Evolutionary conservation across 2,329 filamentous ascomycete species (phyloP), one percentile per base, ranked within the genome.

Genomic region (Sarocladium oryzae): DNA sequence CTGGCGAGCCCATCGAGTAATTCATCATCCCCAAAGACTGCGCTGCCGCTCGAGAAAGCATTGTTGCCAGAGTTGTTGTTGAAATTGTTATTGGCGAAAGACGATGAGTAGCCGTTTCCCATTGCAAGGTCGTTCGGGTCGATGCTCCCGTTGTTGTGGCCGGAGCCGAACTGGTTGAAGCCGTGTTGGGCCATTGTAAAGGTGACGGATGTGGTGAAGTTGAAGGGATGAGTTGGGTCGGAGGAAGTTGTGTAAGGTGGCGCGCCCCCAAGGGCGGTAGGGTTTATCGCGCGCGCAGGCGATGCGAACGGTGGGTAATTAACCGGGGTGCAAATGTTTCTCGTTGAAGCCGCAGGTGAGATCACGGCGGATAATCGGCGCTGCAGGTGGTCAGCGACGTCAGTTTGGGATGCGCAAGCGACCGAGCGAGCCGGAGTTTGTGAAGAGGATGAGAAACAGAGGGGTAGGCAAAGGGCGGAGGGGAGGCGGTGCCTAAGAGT

Each of bases 51-150:
- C 41, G 86, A 85, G 71, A 90, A 96, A 65, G 81, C 85, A 53
- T 82, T 84, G 63, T 79, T 85, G 61, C 68, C 74, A 21, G 71
- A 71, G 56, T 71, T 71, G n/a, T 35, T 32, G 66, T 85, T 83
- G 60, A 77, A 77, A 52, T 79, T 78, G 50, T 60, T 75, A 43
- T 59, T 63, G 52, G 80, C 77, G 33, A 78, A 75, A 20, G 79
- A 81, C 10, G 78, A 75, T 18, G 79, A 81, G 33, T 36, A 36
- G 46, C 30, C 46, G 37, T 49, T 49, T 6, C 46, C 66, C 82
- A 92, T 88, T 59, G 82, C 82, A 54, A 96, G 78, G 56, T 93
- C 89, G 55, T 88, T 92, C 10, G 92, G 92, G 63, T 96, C 88
- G 62, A 96, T 85, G 62, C 79, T 79, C 46, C 77, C 71, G 53